These are phyloP conservation scores for Coprinopsis strossmayeri DNA, from an alignment of 768 basidiomycete genomes.

Conservation along the genomic window DNA sequence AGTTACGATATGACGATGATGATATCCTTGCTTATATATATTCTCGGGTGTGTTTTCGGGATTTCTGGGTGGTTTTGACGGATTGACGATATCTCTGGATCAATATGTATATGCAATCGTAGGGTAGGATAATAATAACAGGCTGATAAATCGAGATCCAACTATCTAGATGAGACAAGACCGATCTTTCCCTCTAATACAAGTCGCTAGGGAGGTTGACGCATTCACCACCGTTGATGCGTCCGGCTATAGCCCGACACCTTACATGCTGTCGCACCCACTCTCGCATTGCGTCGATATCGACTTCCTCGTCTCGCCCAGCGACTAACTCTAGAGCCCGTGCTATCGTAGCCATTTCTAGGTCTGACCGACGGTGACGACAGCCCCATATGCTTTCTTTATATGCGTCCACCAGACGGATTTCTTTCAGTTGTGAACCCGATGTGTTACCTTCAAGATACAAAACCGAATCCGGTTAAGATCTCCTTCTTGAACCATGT, in stretches of 20 bases:
- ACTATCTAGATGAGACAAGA: no score
- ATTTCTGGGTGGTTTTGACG: neutral
- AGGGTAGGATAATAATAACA: neutral
- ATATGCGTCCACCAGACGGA: conserved; percentile 49
- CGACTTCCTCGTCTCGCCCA: conserved; percentile 6
- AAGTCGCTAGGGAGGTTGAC: conserved; percentile 13
- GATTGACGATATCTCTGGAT: neutral
- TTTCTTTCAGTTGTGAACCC: conserved; percentile 21
- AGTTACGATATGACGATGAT: neutral
- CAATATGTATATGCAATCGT: neutral
- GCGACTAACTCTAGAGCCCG: neutral
- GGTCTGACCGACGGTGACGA: conserved; percentile 41
- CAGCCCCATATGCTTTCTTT: conserved; percentile 53
- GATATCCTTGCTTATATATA: neutral
- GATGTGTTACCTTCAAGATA: neutral
- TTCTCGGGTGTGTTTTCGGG: neutral
- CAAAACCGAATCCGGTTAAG: neutral
- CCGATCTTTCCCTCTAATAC: no score
- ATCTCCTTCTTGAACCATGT: no score
- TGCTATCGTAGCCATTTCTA: conserved; percentile 29
- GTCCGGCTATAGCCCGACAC: conserved; percentile 47
- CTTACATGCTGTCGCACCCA: conserved; percentile 33
- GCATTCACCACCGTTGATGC: conserved; percentile 48
- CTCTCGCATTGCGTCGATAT: no score
- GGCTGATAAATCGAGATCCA: no score